Evolutionary conservation across 805 yeast genomes (phyloP).

Genomic region (Blastobotrys parvus): DNA sequence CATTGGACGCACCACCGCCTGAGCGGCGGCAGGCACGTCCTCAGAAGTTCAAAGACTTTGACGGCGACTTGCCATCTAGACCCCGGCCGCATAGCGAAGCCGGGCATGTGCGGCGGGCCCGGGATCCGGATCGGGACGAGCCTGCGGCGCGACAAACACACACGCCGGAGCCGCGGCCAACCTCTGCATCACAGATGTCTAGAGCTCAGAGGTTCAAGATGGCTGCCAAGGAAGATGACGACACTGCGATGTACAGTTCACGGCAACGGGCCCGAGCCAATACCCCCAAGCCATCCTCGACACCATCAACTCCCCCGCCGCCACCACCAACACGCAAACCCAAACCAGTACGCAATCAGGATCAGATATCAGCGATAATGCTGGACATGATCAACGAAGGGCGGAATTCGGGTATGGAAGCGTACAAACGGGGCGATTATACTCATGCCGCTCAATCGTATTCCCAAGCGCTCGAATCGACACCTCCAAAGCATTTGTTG

Average conservation of each 20-base stretch:
- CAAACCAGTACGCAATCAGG: conserved; percentile 10
- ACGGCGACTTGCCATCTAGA: neutral
- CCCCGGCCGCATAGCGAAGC: neutral
- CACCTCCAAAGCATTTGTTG: conserved; percentile 59
- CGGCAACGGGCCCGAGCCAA: conserved; percentile 10
- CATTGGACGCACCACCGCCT: conserved; percentile 1
- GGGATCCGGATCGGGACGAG: neutral
- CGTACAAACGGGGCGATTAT: conserved; percentile 80
- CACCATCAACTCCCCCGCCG: conserved; percentile 7
- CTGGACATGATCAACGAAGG: conserved; percentile 24
- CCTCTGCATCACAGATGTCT: conserved; percentile 13
- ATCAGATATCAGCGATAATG: conserved; percentile 23
- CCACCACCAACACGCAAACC: conserved; percentile 7
- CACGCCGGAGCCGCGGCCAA: conserved; percentile 5
- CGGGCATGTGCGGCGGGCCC: neutral
- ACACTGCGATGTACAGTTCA: conserved; percentile 12
- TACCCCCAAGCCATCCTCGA: conserved; percentile 5
- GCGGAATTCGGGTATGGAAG: conserved; percentile 43
- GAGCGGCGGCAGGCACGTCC: neutral
- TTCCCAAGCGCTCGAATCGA: conserved; percentile 42
- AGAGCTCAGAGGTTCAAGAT: conserved; percentile 19
- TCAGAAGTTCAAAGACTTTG: neutral
- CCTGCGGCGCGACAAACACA: neutral
- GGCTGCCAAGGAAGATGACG: conserved; percentile 12
- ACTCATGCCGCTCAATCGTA: conserved; percentile 54